Evolutionary conservation across 176 grass and related monocot genomes (phyloP), one percentile per base, ranked within the genome.

Genomic region (Secale cereale): DNA sequence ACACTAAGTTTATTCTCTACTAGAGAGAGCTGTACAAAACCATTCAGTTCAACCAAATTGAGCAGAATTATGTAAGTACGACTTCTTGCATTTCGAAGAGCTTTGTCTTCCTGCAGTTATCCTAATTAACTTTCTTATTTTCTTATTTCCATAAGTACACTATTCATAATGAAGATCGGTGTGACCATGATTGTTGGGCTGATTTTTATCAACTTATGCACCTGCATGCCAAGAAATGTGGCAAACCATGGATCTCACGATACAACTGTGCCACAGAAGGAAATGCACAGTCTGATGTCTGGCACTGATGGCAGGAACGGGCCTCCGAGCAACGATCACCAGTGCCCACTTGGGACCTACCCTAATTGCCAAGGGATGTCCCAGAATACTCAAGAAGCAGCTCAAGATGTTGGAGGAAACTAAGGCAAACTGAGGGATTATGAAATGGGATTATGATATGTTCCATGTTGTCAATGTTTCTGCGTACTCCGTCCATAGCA

Each of bases 261-360:
- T 61, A 4, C 35, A 20, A 31, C 7, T 10, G n/a, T 31, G 17
- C 8, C 10, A 22, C 65, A 31, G 4, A 86, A 23, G 25, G 40
- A 82, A 57, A 56, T 43, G 15, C 65, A 41, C 19, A 90, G 1
- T 22, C 9, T 86, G 64, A 78, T 73, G 26, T 29, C 79, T 0
- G 20, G 41, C 5, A 86, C 79, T 1, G 88, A 86, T 7, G 88
- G 83, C 22, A 90, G 73, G 41, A 78, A 32, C 2, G 73, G 88
- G 16, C 79, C 88, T 73, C 88, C 88, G 1, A 73, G 88, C 73
- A 90, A 65, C 6, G 83, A 90, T 76, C 88, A 90, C 40, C 88
- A 90, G 31, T 90, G 88, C 73, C 65, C 64, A 1, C 83, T 78
- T 64, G 83, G 65, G 5, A 78, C 79, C 4, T 90, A 86, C 73